These are phyloP conservation scores for Clavispora phyllophila DNA, from an alignment of 805 yeast genomes.

Conservation along the genomic window DNA sequence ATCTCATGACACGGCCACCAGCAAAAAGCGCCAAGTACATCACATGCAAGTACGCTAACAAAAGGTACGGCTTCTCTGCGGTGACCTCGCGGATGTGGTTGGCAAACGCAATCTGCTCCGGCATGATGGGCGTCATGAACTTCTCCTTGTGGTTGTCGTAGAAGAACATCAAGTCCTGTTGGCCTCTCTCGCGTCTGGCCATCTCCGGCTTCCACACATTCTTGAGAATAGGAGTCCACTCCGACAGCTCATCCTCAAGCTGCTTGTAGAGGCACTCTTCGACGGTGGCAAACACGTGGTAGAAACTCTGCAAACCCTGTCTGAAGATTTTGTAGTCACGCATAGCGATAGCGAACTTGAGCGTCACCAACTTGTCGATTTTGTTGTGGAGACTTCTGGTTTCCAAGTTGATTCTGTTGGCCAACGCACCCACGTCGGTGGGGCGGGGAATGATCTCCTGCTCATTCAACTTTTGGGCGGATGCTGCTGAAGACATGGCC, in stretches of 20 bases:
- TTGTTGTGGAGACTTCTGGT: conserved; percentile 64
- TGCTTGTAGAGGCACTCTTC: conserved; percentile 49
- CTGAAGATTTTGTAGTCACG: conserved; percentile 73
- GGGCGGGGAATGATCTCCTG: conserved; percentile 68
- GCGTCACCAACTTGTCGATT: conserved; percentile 62
- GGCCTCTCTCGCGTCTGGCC: conserved; percentile 53
- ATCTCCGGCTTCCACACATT: conserved; percentile 68
- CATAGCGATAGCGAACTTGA: conserved; percentile 69
- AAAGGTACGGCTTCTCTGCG: conserved; percentile 58
- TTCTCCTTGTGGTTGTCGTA: conserved; percentile 53
- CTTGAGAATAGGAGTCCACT: conserved; percentile 42
- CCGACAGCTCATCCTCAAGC: conserved; percentile 31
- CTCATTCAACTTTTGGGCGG: conserved; percentile 11
- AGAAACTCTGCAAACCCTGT: conserved; percentile 73
- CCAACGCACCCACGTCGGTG: conserved; percentile 78
- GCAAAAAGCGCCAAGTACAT: conserved; percentile 83
- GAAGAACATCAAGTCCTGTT: conserved; percentile 62
- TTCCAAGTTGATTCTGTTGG: conserved; percentile 70
- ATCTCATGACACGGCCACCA: conserved; percentile 72
- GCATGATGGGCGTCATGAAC: conserved; percentile 53
- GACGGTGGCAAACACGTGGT: conserved; percentile 62
- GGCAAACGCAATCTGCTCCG: conserved; percentile 57
- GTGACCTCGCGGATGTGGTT: conserved; percentile 54
- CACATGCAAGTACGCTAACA: conserved; percentile 80
- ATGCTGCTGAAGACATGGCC: neutral